phyloP scores from a whole-genome alignment of 1,284 basidiomycete species.

The Tilletia walkeri region DNA sequence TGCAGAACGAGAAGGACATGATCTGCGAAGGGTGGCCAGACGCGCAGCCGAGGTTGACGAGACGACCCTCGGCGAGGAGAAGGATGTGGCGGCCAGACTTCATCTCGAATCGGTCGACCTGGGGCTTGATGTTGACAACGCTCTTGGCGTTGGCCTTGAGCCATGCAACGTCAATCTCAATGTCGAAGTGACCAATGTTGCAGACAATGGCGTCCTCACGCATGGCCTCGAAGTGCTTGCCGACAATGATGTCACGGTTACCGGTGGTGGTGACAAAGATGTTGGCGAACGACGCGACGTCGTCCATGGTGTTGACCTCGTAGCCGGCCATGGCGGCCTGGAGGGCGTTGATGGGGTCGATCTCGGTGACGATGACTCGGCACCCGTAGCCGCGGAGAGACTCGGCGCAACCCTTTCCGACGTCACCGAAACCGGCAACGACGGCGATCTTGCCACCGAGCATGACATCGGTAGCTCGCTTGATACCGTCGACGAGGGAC shows the following conservation, averaged over 20 bases:
- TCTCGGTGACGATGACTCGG: slow-evolving; percentile 94
- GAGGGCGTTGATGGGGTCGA: slow-evolving; percentile 99
- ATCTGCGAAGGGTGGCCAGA: slow-evolving; percentile 69
- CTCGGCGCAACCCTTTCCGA: slow-evolving; percentile 98
- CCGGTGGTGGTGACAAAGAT: slow-evolving; percentile 98
- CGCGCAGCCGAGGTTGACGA: slow-evolving; percentile 92
- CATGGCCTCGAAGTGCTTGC: slow-evolving; percentile 89
- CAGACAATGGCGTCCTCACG: slow-evolving; percentile 97
- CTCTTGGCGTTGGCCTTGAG: slow-evolving; percentile 87
- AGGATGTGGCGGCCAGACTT: slow-evolving; percentile 70
- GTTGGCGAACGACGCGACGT: slow-evolving; percentile 81
- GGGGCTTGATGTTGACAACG: slow-evolving; percentile 92
- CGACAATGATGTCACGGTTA: slow-evolving; percentile 96
- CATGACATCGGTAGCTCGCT: slow-evolving; percentile 99
- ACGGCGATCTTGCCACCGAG: slow-evolving; percentile 98
- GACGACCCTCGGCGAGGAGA: slow-evolving; percentile 95
- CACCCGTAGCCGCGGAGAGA: slow-evolving; percentile 94
- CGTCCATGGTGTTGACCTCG: slow-evolving; percentile 98
- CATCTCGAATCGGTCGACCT: slow-evolving; percentile 98
- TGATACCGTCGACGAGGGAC: slow-evolving; percentile 99
- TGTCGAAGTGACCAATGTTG: slow-evolving; percentile 99
- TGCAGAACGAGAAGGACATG: slow-evolving; percentile 99
- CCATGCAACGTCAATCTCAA: slow-evolving; percentile 99
- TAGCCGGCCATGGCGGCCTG: slow-evolving; percentile 99
- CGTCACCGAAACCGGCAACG: slow-evolving; percentile 97